Percentiles rank a stretch among this genome's conserved stretches.
phyloP scores from a whole-genome alignment of 1,284 basidiomycete species.

The Clitocybe nebularis region DNA sequence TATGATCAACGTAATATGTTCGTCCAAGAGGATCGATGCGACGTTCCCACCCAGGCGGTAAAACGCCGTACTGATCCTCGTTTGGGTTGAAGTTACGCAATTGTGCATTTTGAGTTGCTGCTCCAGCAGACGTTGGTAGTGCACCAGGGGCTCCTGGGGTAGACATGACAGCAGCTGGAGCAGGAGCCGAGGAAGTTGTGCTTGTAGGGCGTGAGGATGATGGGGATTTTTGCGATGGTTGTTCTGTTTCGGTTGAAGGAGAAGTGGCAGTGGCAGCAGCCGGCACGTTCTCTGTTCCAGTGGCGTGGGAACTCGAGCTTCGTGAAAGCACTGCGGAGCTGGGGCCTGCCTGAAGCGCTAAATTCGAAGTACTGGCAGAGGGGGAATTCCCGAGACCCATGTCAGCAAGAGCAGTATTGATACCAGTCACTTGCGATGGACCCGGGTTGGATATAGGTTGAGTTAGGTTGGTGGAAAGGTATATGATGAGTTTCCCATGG shows the following conservation, averaged over 20 bases:
- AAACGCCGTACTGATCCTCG: constrained; percentile 78
- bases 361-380: constrained; percentile 47
- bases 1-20: constrained; percentile 93
- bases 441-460: constrained; percentile 76
- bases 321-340: constrained; percentile 43
- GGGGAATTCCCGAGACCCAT: constrained; percentile 55
- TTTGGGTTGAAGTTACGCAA: constrained; percentile 81
- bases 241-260: constrained; percentile 33
- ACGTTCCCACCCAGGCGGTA: constrained; percentile 89
- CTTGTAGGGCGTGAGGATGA: constrained; percentile 34
- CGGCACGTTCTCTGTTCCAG: constrained; percentile 35
- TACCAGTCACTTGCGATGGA: constrained; percentile 56
- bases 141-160: constrained; percentile 5
- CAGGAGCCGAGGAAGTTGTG: constrained; percentile 24
- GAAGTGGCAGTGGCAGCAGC: constrained; percentile 34
- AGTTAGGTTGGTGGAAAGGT: constrained; percentile 79
- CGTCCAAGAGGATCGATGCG: constrained; percentile 88
- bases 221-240: constrained; percentile 20
- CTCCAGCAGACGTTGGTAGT: constrained; percentile 16
- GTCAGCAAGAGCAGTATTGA: constrained; percentile 52
- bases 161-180: constrained; percentile 22
- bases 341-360: constrained; percentile 28
- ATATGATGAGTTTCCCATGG: constrained; percentile 88
- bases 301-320: constrained; percentile 52
- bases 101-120: constrained; percentile 35